phyloP scores from a whole-genome alignment of 345 rosid species.

The thale cress (Arabidopsis thaliana) region DNA sequence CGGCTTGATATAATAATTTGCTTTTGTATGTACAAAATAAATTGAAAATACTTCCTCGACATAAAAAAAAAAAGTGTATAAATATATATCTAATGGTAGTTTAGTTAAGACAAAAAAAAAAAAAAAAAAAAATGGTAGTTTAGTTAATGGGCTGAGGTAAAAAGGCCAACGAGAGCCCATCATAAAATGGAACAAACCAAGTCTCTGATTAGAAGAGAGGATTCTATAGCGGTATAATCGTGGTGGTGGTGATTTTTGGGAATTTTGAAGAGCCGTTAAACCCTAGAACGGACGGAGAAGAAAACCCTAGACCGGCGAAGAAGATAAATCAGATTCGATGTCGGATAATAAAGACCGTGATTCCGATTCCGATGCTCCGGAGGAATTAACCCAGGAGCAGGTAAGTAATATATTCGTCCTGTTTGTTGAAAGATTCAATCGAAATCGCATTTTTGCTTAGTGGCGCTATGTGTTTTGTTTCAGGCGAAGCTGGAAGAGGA shows the following conservation, averaged over 20 bases:
- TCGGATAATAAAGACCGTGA: slow-evolving; percentile 56
- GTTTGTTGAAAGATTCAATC: neutral
- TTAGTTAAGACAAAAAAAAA: too few relatives aligned
- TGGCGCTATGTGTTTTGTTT: neutral
- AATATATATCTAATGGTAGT: too few relatives aligned
- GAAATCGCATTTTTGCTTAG: neutral
- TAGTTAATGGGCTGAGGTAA: neutral
- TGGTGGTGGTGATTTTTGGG: slow-evolving; percentile 61
- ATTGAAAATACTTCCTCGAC: neutral
- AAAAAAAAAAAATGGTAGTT: too few relatives aligned
- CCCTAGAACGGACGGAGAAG: slow-evolving; percentile 40
- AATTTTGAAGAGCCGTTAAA: slow-evolving; percentile 58
- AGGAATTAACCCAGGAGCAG: slow-evolving; percentile 83
- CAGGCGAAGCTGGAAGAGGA: slow-evolving; percentile 72
- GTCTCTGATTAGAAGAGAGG: slow-evolving; percentile 54
- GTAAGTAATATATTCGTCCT: slow-evolving; percentile 32
- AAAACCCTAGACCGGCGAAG: slow-evolving; percentile 46
- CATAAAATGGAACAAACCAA: slow-evolving; percentile 52
- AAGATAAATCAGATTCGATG: slow-evolving; percentile 45
- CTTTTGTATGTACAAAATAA: neutral
- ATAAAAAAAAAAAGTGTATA: neutral
- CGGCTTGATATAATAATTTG: neutral
- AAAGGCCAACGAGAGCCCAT: slow-evolving; percentile 47
- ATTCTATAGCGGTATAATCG: slow-evolving; percentile 27
- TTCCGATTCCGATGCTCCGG: slow-evolving; percentile 68